Conservation (phyloP, 1,284 basidiomycete genomes). For the Fomitiporia mediterranea region DNA sequence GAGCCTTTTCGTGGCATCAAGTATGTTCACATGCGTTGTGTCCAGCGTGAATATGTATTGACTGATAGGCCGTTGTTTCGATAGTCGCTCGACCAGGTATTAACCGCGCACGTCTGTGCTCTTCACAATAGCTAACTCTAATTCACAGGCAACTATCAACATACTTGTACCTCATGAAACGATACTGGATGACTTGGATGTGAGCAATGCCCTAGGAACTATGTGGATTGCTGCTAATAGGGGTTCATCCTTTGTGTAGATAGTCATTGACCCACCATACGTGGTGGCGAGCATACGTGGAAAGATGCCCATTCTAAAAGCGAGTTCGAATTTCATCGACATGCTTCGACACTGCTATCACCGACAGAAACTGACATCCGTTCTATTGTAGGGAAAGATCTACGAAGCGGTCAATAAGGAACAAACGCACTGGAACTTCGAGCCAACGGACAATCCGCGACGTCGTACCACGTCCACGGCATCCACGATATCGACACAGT, state of each 20-base stretch:
- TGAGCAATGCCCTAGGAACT: conserved; percentile 34
- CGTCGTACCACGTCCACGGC: conserved; percentile 69
- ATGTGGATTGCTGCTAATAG: background rate
- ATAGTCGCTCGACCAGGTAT: conserved; percentile 42
- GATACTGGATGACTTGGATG: conserved; percentile 62
- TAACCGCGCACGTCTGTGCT: conserved; percentile 7
- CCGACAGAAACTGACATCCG: conserved; percentile 1
- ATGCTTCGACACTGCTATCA: conserved; percentile 1
- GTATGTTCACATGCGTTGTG: conserved; percentile 29
- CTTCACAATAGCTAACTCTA: conserved; percentile 15
- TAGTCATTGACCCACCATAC: conserved; percentile 63
- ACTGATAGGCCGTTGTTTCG: conserved; percentile 1
- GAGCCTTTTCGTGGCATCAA: conserved; percentile 42
- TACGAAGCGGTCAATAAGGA: conserved; percentile 60
- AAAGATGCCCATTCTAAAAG: conserved; percentile 67
- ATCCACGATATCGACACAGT: conserved; percentile 69
- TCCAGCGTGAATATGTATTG: conserved; percentile 6
- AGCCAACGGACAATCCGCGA: conserved; percentile 54
- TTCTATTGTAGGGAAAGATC: conserved; percentile 50
- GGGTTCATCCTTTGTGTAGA: conserved; percentile 36
- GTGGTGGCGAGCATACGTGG: conserved; percentile 67
- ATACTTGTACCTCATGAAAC: conserved; percentile 67
- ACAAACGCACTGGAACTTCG: conserved; percentile 71
- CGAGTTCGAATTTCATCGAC: conserved; percentile 26
- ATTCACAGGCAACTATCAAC: conserved; percentile 65